These are phyloP conservation scores for Pestalotiopsis sp. DNA, from an alignment of 2,329 filamentous ascomycete genomes.

Conservation along the genomic window DNA sequence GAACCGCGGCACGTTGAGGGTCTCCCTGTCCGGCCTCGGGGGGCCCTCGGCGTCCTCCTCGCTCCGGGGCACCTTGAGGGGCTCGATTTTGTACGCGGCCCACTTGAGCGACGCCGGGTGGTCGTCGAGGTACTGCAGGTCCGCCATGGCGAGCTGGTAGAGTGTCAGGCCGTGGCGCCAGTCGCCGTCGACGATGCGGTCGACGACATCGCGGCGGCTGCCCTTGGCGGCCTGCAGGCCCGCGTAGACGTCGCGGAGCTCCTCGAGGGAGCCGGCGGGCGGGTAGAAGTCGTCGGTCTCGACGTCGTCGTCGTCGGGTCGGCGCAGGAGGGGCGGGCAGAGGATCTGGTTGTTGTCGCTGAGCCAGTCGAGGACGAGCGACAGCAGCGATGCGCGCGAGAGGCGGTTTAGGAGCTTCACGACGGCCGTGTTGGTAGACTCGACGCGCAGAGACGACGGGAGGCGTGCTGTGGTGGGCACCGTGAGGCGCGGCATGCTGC, in stretches of 20 bases:
- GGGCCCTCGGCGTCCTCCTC: slow-evolving; percentile 39
- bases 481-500: slow-evolving; percentile 55
- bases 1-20: slow-evolving; percentile 65
- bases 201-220: slow-evolving; percentile 62
- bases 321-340: slow-evolving; percentile 59
- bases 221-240: slow-evolving; percentile 61
- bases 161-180: slow-evolving; percentile 65
- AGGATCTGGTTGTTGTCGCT: slow-evolving; percentile 62
- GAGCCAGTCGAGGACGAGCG: slow-evolving; percentile 76
- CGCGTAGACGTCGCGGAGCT: slow-evolving; percentile 65
- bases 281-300: slow-evolving; percentile 69
- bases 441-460: slow-evolving; percentile 68
- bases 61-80: slow-evolving; percentile 41
- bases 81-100: slow-evolving; percentile 61
- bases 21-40: slow-evolving; percentile 43
- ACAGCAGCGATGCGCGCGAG: slow-evolving; percentile 70
- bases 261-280: slow-evolving; percentile 62
- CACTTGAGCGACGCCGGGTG: slow-evolving; percentile 65
- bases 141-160: slow-evolving; percentile 69
- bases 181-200: slow-evolving; percentile 66
- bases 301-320: slow-evolving; percentile 47
- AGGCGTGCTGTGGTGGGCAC: slow-evolving; percentile 72
- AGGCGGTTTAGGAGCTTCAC: slow-evolving; percentile 68
- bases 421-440: slow-evolving; percentile 63
- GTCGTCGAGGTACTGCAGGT: slow-evolving; percentile 65